phyloP scores from a whole-genome alignment of 2,329 filamentous ascomycete genomes.

The Periconia digitata region DNA sequence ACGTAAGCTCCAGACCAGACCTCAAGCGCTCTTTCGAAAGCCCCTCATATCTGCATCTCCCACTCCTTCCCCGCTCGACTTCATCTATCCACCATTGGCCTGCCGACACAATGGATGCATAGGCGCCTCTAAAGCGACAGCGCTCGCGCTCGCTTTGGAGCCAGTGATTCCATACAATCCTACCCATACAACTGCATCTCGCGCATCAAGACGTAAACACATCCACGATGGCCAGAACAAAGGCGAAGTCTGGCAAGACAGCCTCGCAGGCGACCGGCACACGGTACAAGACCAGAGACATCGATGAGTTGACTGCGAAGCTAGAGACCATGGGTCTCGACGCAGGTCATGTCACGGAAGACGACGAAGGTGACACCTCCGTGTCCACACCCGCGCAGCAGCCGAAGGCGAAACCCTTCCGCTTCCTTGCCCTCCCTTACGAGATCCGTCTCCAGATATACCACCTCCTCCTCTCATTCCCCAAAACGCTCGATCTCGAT shows the following conservation, averaged over 20 bases:
- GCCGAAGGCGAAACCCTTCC: slow-evolving; percentile 41
- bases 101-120: slow-evolving; percentile 46
- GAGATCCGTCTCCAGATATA: slow-evolving; percentile 57
- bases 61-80: neutral
- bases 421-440: slow-evolving; percentile 56
- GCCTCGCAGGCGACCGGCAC: neutral
- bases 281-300: slow-evolving; percentile 25
- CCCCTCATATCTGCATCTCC: neutral
- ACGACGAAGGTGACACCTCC: slow-evolving; percentile 6
- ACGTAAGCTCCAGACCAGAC: neutral
- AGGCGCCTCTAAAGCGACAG: slow-evolving; percentile 39
- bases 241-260: slow-evolving; percentile 1
- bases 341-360: slow-evolving; percentile 10
- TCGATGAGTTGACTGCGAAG: slow-evolving; percentile 27
- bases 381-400: slow-evolving; percentile 8
- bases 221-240: slow-evolving; percentile 12
- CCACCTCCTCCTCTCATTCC: slow-evolving; percentile 50
- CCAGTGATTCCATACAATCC: slow-evolving; percentile 6
- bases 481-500: slow-evolving; percentile 65
- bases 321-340: slow-evolving; percentile 27
- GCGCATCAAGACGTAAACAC: neutral
- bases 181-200: neutral
- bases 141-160: slow-evolving; percentile 28
- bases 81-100: neutral
- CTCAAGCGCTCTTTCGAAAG: neutral